phyloP scores from a whole-genome alignment of 495 filamentous ascomycete species.

The Cenococcum geophilum region DNA sequence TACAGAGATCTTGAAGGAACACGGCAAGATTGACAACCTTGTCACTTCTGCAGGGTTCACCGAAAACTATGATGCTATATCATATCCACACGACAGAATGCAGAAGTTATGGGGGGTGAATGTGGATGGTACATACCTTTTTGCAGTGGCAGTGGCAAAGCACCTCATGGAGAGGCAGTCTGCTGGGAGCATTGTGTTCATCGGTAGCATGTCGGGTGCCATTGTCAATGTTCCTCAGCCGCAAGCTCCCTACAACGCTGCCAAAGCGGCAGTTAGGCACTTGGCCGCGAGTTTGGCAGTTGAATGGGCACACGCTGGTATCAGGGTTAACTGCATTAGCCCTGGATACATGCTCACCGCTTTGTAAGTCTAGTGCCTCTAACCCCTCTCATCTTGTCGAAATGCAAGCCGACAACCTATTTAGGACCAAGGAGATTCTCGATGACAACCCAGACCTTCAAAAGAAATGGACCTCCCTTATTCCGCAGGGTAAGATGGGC shows the following conservation, averaged over 20 bases:
- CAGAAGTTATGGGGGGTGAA: slow-evolving; percentile 92
- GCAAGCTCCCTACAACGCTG: slow-evolving; percentile 83
- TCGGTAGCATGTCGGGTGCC: slow-evolving; percentile 87
- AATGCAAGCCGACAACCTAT: slow-evolving; percentile 6
- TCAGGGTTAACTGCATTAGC: slow-evolving; percentile 86
- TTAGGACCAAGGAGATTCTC: slow-evolving; percentile 85
- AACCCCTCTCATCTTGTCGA: not conserved
- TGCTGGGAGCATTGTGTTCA: slow-evolving; percentile 84
- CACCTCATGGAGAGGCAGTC: slow-evolving; percentile 79
- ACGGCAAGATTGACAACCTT: slow-evolving; percentile 80
- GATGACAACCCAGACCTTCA: slow-evolving; percentile 85
- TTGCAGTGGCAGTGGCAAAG: slow-evolving; percentile 75
- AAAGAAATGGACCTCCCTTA: slow-evolving; percentile 81
- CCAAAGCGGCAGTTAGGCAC: slow-evolving; percentile 85
- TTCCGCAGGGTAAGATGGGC: slow-evolving; percentile 89
- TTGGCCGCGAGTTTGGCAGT: slow-evolving; percentile 74
- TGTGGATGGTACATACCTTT: slow-evolving; percentile 88
- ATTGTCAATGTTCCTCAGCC: slow-evolving; percentile 95
- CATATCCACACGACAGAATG: slow-evolving; percentile 81
- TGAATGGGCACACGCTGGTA: slow-evolving; percentile 78
- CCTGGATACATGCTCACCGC: slow-evolving; percentile 95
- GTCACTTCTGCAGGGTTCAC: slow-evolving; percentile 95
- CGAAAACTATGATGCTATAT: slow-evolving; percentile 87
- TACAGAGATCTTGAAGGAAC: slow-evolving; percentile 59
- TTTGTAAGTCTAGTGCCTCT: slow-evolving; percentile 50